phyloP scores from a whole-genome alignment of 2,329 filamentous ascomycete species.

The Aspergillus sp. region DNA sequence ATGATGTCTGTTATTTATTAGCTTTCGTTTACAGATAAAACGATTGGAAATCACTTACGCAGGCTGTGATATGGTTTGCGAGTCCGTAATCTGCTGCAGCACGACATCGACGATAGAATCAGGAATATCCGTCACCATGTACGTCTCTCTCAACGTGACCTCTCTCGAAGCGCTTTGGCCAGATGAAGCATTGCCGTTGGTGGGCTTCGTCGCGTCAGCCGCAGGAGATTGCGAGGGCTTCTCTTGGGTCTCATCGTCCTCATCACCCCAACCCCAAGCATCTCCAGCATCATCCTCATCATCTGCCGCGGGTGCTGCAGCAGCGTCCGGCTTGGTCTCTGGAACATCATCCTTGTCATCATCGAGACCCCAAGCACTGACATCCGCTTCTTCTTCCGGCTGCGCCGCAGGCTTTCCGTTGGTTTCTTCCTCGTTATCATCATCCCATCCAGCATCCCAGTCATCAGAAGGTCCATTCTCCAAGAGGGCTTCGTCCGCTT shows the following conservation, averaged over 20 bases:
- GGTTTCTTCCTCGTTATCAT: conserved; percentile 49
- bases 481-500: conserved; percentile 59
- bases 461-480: conserved; percentile 51
- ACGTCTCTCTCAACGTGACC: conserved; percentile 74
- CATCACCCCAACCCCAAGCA: conserved; percentile 83
- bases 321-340: conserved; percentile 11
- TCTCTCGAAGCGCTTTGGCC: conserved; percentile 44
- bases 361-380: conserved; percentile 48
- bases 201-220: conserved; percentile 13
- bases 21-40: neutral
- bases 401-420: conserved; percentile 10
- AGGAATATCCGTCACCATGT: conserved; percentile 82
- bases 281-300: conserved; percentile 45
- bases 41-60: conserved; percentile 22
- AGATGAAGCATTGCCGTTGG: conserved; percentile 13
- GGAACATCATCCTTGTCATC: conserved; percentile 26
- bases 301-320: conserved; percentile 3
- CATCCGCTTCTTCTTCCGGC: conserved; percentile 36
- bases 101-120: conserved; percentile 56
- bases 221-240: conserved; percentile 15
- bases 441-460: conserved; percentile 76
- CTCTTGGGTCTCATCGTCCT: conserved; percentile 39
- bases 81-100: conserved; percentile 36
- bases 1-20: conserved; percentile 23
- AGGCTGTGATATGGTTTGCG: conserved; percentile 30